Base-by-base conservation (phyloP, 768 basidiomycete genomes). In the Daedalea quercina region DNA sequence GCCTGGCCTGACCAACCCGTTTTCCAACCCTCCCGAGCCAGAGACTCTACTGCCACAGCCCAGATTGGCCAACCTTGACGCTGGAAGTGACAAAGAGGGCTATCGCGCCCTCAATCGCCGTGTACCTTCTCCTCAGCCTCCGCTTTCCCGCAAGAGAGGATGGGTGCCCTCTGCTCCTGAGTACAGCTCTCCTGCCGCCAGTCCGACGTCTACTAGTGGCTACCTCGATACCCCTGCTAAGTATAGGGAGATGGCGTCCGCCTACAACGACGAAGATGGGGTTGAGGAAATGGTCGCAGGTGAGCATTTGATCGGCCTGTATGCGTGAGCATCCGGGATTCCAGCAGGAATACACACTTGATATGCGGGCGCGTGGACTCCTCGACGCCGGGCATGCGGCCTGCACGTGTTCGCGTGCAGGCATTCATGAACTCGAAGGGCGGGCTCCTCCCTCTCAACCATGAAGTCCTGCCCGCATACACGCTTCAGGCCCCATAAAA, bases 141-240 rank as follows among this genome's bases (percentile, higher is more conserved):
- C 74, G 2, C 60, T 74, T 37, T 73, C 77, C 3, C 72, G 78
- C 48, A 87, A 87, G 66, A 71, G 88, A 64, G 85, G 84, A 26
- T 90, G 88, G 88, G 80, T 81, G 37, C 87, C 88, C 3, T 73
- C 78, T 1, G 74, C 72, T 51, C 72, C 79, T 41, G 81, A 80
- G 56, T 76, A 77, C 9, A 82, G 78, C 63, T 72, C 62, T 61
- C 78, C 80, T 6, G 66, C 74, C 45, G 70, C 80, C 44, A 79
- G 74, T 3, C 66, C 78, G 2, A 67, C 80, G 2, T 82, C 78
- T 2, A 76, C 81, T 3, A 72, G 65, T 54, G 87, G 85, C 25
- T 86, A 84, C 66, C 76, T 88, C 34, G 82, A 87, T 63, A 82
- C 84, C 0, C 85, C 83, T 35, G 75, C 81, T 44, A 81, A 81